Evolutionary conservation across 352 stramenopile genomes (phyloP), one percentile per base, ranked within the genome.

Genomic region (Aphanomyces euteiches): DNA sequence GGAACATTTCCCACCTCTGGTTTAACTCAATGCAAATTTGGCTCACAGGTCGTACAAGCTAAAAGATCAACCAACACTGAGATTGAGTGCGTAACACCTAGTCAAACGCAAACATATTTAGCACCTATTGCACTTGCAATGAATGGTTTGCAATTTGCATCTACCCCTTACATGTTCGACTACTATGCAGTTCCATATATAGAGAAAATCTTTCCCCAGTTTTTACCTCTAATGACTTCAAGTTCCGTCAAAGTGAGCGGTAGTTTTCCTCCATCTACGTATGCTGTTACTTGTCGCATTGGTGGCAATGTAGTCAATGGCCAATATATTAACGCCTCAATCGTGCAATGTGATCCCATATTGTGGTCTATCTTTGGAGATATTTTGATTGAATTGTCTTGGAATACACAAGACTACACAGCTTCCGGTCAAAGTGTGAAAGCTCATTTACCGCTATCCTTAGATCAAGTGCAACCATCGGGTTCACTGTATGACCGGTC

Each of bases 71-170:
- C 77, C 0, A 47, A 43, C 3, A 65, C 61, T 4, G 41, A 69
- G 4, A 45, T 84, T 57, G 66, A 67, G 40, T 85, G 79, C 34
- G 56, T 81, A 17, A 80, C 73, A 56, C 79, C 79, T 0, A 53
- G 71, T 12, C 54, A 70, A 47, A 13, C 64, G 4, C 10, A 13
- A 10, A 6, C 45, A 7, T 21, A 56, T 15, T 8, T 17, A 39
- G 15, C 56, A 4, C 17, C 47, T 4, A 19, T 70, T 8, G 21
- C 37, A 13, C 38, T 70, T 6, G 48, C 54, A 10, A 15, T 53
- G 43, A 64, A 64, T 40, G 64, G 54, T 15, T 48, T 53, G 7
- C 36, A 70, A 21, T 48, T 43, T n/a, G 37, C 39, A 10, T 34
- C 54, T 2, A 43, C 43, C 12, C 12, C 47, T 10, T 63, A 47